Evolutionary conservation across 139 green algal genomes (phyloP), one percentile per base, ranked within the genome.

Genomic region (Desmodesmus armatus): DNA sequence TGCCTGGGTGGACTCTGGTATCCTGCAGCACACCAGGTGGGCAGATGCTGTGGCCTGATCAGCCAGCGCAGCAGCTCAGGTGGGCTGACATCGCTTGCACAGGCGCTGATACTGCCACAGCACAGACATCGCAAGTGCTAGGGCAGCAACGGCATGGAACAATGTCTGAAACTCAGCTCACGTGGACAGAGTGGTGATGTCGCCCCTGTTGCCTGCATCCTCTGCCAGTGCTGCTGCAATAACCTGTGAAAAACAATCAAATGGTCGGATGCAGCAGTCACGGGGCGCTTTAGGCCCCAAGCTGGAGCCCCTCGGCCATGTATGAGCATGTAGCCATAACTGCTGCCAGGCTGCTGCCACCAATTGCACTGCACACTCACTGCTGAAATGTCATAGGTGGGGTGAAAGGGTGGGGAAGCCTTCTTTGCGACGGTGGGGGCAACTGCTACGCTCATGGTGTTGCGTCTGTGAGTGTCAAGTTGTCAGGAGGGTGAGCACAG

Each of bases 111-210:
- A 15, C 51, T 21, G 47, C 13, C 7, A 55, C 29, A 40, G 33
- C 37, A 75, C 67, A 19, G n/a, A n/a, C n/a, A n/a, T n/a, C n/a
- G n/a, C n/a, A n/a, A n/a, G n/a, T n/a, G n/a, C n/a, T n/a, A n/a
- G n/a, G n/a, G n/a, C n/a, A n/a, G n/a, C n/a, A n/a, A n/a, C n/a
- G n/a, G n/a, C n/a, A n/a, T n/a, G n/a, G n/a, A n/a, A n/a, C n/a
- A n/a, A n/a, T n/a, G n/a, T n/a, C n/a, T n/a, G n/a, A 5, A 39
- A 29, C n/a, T 2, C 17, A 35, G 60, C 89, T 84, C 70, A 97
- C 95, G 96, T 99, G 15, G 96, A 90, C 0, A 95, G 76, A 0
- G 95, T 98, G 0, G 95, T 98, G 7, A 99, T 91, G 78, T 99
- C 97, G 0, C 97, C 97, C 6, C 92, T 58, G 29, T 94, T 92